Evolutionary conservation across 116 monocot species (phyloP).

Genomic region (Zostera marina): DNA sequence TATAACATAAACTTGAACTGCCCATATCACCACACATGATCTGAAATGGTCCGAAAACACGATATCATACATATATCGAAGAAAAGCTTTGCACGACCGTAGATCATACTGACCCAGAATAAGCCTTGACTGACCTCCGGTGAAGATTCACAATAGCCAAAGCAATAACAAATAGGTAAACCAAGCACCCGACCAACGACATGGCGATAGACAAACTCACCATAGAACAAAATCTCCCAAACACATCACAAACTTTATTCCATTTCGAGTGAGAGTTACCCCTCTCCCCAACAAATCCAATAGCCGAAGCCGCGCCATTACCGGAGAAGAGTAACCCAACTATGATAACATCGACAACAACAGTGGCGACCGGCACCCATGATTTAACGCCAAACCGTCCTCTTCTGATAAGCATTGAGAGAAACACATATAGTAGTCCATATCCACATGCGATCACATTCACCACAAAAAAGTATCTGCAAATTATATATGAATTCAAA

Average conservation of each 20-base stretch:
- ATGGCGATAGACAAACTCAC: constrained; percentile 9
- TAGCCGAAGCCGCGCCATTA: constrained; percentile 19
- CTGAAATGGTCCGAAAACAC: too few relatives aligned
- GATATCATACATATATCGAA: too few relatives aligned
- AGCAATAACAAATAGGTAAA: constrained; percentile 6
- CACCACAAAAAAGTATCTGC: constrained; percentile 18
- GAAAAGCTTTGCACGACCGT: too few relatives aligned
- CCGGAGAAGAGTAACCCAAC: constrained; percentile 28
- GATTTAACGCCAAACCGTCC: neutral
- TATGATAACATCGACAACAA: constrained; percentile 7
- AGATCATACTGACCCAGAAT: too few relatives aligned
- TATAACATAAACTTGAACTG: too few relatives aligned
- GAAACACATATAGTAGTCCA: constrained; percentile 4
- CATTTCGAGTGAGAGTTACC: constrained; percentile 29
- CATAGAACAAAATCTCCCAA: constrained; percentile 12
- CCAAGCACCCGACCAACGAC: constrained; percentile 11
- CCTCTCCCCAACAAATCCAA: constrained; percentile 17
- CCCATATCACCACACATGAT: too few relatives aligned
- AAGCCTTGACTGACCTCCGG: neutral
- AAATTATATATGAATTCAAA: neutral
- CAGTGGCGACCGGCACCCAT: neutral
- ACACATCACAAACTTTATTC: constrained; percentile 30
- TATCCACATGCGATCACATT: constrained; percentile 13
- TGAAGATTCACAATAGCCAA: constrained; percentile 6
- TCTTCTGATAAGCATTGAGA: neutral